Percentiles rank a stretch among this genome's conserved stretches.
These are phyloP conservation scores for Sporothrix inflata DNA, from an alignment of 2,329 filamentous ascomycete genomes.

Conservation along the genomic window DNA sequence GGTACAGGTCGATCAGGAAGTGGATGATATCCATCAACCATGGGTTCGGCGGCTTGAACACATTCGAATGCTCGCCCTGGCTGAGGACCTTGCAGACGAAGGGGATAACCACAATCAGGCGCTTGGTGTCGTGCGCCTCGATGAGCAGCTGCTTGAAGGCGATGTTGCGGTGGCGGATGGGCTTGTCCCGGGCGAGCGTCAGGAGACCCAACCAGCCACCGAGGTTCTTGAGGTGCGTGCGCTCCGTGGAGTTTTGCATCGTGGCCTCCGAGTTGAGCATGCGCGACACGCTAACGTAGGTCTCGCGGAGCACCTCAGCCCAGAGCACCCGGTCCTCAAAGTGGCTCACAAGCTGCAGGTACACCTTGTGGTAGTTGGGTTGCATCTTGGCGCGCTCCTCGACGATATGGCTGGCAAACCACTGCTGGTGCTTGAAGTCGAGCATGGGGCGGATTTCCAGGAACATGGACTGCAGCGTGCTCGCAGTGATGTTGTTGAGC, in stretches of 20 bases:
- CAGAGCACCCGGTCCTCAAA: constrained; percentile 80
- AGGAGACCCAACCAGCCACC: constrained; percentile 91
- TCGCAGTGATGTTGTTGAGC: constrained; percentile 92
- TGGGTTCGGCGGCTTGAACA: constrained; percentile 93
- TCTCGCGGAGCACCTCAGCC: constrained; percentile 89
- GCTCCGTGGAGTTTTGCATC: constrained; percentile 79
- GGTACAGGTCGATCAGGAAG: constrained; percentile 89
- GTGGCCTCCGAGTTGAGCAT: constrained; percentile 91
- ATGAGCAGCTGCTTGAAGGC: constrained; percentile 95
- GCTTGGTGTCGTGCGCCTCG: constrained; percentile 90
- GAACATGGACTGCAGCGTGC: constrained; percentile 83
- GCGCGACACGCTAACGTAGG: constrained; percentile 81
- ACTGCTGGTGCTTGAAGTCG: constrained; percentile 82
- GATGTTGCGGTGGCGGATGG: constrained; percentile 94
- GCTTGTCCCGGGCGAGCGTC: constrained; percentile 90
- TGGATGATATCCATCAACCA: constrained; percentile 97
- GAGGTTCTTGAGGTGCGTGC: constrained; percentile 88
- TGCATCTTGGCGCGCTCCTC: constrained; percentile 97
- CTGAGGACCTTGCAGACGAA: constrained; percentile 96
- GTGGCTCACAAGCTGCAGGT: constrained; percentile 83
- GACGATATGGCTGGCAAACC: constrained; percentile 94
- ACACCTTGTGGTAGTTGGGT: constrained; percentile 93
- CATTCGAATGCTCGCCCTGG: constrained; percentile 80
- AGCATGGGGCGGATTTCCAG: constrained; percentile 78
- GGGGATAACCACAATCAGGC: constrained; percentile 88